Evolutionary conservation across 805 yeast species (phyloP).

Genomic region (Metschnikowia corniflorae): DNA sequence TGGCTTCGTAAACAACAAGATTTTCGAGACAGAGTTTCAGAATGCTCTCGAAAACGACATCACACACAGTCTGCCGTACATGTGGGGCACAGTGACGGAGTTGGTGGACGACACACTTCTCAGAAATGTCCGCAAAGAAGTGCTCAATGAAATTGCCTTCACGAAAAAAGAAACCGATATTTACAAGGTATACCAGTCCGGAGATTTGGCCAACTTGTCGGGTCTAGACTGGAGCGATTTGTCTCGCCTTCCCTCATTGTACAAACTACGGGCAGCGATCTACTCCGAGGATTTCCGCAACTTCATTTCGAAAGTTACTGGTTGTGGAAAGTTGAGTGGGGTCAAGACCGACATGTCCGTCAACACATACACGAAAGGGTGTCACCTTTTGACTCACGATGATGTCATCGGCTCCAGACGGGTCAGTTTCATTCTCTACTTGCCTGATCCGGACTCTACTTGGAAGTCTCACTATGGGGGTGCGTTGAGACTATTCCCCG

Average conservation of each 20-base stretch:
- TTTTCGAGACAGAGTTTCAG: conserved; percentile 45
- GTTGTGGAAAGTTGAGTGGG: conserved; percentile 89
- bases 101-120: conserved; percentile 74
- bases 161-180: conserved; percentile 96
- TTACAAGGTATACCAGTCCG: conserved; percentile 87
- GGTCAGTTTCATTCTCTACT: conserved; percentile 85
- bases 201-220: conserved; percentile 85
- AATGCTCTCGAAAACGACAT: conserved; percentile 42
- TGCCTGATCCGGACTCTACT: conserved; percentile 84
- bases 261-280: conserved; percentile 77
- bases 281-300: conserved; percentile 85
- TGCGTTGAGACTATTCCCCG: conserved; percentile 78
- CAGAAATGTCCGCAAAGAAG: conserved; percentile 79
- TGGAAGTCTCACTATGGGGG: conserved; percentile 97
- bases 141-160: conserved; percentile 77
- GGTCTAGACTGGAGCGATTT: conserved; percentile 79
- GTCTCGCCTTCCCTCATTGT: conserved; percentile 68
- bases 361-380: conserved; percentile 87
- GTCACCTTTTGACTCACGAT: conserved; percentile 93
- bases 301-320: conserved; percentile 69
- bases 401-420: conserved; percentile 96
- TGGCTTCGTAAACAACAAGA: conserved; percentile 43
- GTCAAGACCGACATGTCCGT: conserved; percentile 86
- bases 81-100: conserved; percentile 81
- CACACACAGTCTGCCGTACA: conserved; percentile 65